phyloP scores from a whole-genome alignment of 1,284 basidiomycete genomes.

The Rhodofomes roseus region DNA sequence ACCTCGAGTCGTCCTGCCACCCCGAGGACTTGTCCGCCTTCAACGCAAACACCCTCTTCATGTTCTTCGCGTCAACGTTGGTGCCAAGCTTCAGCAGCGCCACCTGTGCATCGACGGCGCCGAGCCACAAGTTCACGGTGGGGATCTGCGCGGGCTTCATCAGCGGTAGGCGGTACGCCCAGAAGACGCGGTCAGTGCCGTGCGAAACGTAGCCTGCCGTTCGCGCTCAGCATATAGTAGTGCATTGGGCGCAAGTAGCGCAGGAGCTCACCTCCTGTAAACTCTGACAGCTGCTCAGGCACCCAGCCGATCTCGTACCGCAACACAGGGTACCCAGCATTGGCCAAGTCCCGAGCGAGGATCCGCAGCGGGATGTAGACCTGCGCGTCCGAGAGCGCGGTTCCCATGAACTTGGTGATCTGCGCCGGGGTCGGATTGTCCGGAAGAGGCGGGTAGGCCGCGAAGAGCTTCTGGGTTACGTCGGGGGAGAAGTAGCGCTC shows the following conservation, averaged over 20 bases:
- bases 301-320: constrained; percentile 70
- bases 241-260: not conserved
- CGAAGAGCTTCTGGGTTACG: constrained; percentile 43
- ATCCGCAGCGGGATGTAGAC: constrained; percentile 67
- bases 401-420: constrained; percentile 46
- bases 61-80: constrained; percentile 27
- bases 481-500: constrained; percentile 55
- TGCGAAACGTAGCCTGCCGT: constrained; percentile 64
- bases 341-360: constrained; percentile 55
- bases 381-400: constrained; percentile 62
- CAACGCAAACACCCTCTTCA: constrained; percentile 42
- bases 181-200: constrained; percentile 52
- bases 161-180: constrained; percentile 42
- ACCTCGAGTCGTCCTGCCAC: constrained; percentile 49
- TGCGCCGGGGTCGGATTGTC: constrained; percentile 38
- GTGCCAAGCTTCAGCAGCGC: constrained; percentile 27
- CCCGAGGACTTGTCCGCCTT: constrained; percentile 42
- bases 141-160: constrained; percentile 27
- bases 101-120: constrained; percentile 31
- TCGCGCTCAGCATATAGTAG: not conserved
- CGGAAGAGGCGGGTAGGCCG: constrained; percentile 38
- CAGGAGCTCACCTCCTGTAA: no score
- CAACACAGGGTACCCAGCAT: constrained; percentile 55
- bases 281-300: constrained; percentile 42
- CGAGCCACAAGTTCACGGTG: constrained; percentile 46